phyloP scores from a whole-genome alignment of 1,284 basidiomycete genomes.

The Singerocomus rubriflavus region DNA sequence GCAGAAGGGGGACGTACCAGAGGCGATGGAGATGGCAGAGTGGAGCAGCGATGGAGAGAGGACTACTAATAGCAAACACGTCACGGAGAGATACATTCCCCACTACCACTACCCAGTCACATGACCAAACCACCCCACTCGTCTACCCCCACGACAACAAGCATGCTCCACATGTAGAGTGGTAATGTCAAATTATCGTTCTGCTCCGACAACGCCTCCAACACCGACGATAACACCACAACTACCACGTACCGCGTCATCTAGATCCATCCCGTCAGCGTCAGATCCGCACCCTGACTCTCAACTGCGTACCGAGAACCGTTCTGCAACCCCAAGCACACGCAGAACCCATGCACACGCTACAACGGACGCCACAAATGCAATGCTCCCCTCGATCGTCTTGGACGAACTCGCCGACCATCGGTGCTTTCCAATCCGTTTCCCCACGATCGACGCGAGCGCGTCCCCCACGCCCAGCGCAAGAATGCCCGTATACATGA shows the following conservation, averaged over 20 bases:
- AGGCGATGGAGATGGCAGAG: no score
- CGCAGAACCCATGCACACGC: constrained; percentile 69
- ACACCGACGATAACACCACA: constrained; percentile 61
- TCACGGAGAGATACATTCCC: constrained; percentile 16
- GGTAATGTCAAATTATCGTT: constrained; percentile 94
- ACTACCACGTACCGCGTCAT: constrained; percentile 53
- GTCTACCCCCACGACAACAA: constrained; percentile 45
- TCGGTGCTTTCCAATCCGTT: constrained; percentile 71
- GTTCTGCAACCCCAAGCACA: constrained; percentile 62
- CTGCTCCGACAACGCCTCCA: constrained; percentile 89
- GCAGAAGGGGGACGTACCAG: neutral
- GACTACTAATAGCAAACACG: constrained; percentile 2
- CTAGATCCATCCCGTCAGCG: constrained; percentile 36
- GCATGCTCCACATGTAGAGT: constrained; percentile 83
- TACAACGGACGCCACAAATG: constrained; percentile 77
- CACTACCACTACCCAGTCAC: constrained; percentile 27
- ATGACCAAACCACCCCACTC: constrained; percentile 12
- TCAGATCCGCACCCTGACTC: constrained; percentile 1
- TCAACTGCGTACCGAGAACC: constrained; percentile 65
- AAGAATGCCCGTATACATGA: constrained; percentile 89
- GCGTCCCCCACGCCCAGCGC: constrained; percentile 94
- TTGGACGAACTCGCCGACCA: constrained; percentile 87
- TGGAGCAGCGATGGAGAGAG: no score
- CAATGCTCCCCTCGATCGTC: constrained; percentile 88
- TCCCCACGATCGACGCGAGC: constrained; percentile 89